Base-by-base conservation (phyloP, 306 rosid genomes). In the Neltuma alba region DNA sequence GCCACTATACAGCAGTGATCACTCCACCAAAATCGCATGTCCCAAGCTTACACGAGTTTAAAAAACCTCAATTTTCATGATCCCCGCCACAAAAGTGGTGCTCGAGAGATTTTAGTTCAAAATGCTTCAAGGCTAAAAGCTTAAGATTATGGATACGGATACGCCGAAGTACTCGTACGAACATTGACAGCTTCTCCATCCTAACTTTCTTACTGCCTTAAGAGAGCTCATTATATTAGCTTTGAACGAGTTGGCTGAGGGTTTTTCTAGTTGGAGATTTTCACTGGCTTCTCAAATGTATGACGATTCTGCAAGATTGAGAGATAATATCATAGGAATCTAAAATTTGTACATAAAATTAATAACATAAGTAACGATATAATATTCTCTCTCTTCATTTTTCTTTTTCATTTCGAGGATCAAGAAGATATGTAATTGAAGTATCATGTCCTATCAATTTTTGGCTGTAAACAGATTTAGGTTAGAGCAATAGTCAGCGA, bases 251-350 rank as follows among this genome's bases (percentile, higher is more conserved):
- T n/a, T 12, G 74, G 63, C 25, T 25, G 31, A 54, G 16, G 77
- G 12, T 47, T 67, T n/a, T 50, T 54, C 84, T 89, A 93, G 78
- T 91, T 87, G 87, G 86, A 90, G 80, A 91, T 93, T 86, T 87
- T 90, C 55, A 93, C 94, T 10, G 98, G 87, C 85, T 90, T 93
- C 91, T 93, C 98, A 64, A 74, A 90, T 2, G 91, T 68, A 62
- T 88, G 93, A 42, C 92, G 98, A 76, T 86, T 91, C 98, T 91
- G 98, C 93, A 89, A 76, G 79, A 76, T 81, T 87, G 73, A 66
- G 36, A 81, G 83, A 70, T 61, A 60, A 76, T 73, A 74, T 57
- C 75, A 54, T 69, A 31, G 75, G 72, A 30, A 34, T 23, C 44
- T 9, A 34, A 69, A 69, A 30, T 68, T 44, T 70, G 65, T 31